Conservation (phyloP, 768 basidiomycete genomes). For the Russula compacta region DNA sequence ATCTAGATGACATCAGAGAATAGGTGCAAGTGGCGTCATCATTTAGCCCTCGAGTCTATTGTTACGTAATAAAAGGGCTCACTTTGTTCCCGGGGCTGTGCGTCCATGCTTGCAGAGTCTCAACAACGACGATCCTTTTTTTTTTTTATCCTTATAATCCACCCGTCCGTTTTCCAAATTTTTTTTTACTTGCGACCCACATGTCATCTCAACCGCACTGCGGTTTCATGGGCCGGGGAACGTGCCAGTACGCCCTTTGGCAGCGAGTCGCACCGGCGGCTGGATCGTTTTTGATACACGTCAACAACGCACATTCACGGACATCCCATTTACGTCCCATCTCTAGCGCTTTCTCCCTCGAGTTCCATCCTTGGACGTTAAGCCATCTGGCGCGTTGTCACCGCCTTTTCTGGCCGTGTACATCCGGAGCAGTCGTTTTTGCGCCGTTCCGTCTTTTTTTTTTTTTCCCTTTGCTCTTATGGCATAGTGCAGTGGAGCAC, state of each 20-base stretch:
- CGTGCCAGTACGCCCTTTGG: background rate
- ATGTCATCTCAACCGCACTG: background rate
- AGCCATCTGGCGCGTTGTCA: background rate
- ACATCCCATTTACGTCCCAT: constrained; percentile 4
- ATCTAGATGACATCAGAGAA: too few relatives aligned
- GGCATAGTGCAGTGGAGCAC: background rate
- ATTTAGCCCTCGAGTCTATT: too few relatives aligned
- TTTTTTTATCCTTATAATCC: too few relatives aligned
- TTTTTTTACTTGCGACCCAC: too few relatives aligned
- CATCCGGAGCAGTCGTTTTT: background rate
- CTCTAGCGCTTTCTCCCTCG: background rate
- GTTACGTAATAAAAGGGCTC: too few relatives aligned
- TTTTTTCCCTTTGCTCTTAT: background rate
- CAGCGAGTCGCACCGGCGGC: background rate
- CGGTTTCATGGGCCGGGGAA: background rate
- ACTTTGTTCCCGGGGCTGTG: too few relatives aligned
- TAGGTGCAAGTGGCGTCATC: too few relatives aligned
- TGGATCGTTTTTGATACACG: background rate
- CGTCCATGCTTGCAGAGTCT: too few relatives aligned
- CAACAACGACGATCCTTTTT: too few relatives aligned
- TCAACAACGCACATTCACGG: background rate
- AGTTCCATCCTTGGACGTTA: background rate
- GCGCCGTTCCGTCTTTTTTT: background rate
- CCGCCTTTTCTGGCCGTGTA: background rate
- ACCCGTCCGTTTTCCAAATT: background rate